Evolutionary conservation across 2,329 filamentous ascomycete species (phyloP), one percentile per base, ranked within the genome.

Genomic region (Diaporthe citriasiana): DNA sequence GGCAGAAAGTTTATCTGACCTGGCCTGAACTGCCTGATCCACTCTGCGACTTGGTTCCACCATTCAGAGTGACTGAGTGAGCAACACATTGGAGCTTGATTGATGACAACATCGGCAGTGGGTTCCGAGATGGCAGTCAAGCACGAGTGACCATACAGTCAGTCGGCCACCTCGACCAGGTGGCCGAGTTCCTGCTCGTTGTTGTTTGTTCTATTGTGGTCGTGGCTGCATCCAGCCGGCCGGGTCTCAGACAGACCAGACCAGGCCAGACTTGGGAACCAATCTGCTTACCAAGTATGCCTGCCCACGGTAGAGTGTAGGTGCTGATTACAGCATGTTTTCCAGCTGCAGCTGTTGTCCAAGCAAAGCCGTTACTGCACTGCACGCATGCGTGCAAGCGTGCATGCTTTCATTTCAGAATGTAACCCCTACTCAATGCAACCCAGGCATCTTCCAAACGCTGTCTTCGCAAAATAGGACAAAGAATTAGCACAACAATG

Each of bases 191-290:
- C 30, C 45, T 66, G 13, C 27, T 27, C 45, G 19, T 17, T 50
- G 25, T 50, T 22, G 42, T 47, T n/a, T n/a, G 42, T 60, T 50
- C 69, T 60, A 50, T 71, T 50, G 42, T 38, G 10, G 56, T 42
- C 15, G 33, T 30, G 56, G 69, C 69, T 71, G 69, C 56, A 63
- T 53, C 42, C n/a, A 63, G 57, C 56, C 35, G 70, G 33, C 70
- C 56, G 12, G 27, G 56, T 60, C 69, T 60, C 55, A 70, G 68
- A 50, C 68, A 70, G 55, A 25, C 17, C 66, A n/a, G 66, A 4
- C 25, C 25, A 55, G 33, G 17, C 50, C 13, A n/a, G 45, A n/a
- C n/a, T n/a, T 50, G 25, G 35, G 66, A 70, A 30, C 53, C 50
- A 57, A 57, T 13, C 35, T 56, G 66, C 30, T 56, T 33, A 42